Conservation (phyloP, 140 eudicot species). For the Ambrosia hybrid region DNA sequence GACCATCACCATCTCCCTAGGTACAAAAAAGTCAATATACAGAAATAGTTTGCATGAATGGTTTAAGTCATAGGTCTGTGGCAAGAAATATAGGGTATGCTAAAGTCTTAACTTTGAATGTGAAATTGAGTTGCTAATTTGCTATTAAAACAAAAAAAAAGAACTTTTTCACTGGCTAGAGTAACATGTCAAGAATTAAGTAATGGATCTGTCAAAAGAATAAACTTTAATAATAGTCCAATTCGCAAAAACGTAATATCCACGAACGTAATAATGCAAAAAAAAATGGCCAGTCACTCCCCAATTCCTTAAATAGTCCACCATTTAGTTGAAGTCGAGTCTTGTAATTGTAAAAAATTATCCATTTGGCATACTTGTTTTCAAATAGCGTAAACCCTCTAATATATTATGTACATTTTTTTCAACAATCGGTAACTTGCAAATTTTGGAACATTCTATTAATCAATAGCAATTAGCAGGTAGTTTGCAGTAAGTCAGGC, state of each 20-base stretch:
- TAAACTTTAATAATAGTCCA: background rate
- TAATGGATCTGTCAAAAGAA: too few species aligned
- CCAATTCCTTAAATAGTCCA: background rate
- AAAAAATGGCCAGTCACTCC: too few species aligned
- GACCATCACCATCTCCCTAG: conserved; percentile 59
- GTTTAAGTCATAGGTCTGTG: background rate
- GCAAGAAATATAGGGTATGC: background rate
- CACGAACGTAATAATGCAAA: too few species aligned
- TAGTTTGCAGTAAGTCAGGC: conserved; percentile 9
- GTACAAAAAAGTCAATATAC: conserved; percentile 24
- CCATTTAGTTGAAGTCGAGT: background rate
- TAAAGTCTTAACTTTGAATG: too few species aligned
- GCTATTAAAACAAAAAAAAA: too few species aligned
- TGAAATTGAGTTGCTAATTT: too few species aligned
- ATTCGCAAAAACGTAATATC: background rate
- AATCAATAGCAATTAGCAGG: conserved; percentile 8
- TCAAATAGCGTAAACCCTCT: background rate
- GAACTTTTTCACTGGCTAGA: too few species aligned
- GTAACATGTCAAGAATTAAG: too few species aligned
- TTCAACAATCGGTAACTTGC: background rate
- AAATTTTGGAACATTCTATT: conserved; percentile 6
- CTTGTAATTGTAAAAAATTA: background rate
- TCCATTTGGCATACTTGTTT: background rate
- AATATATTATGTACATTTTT: background rate
- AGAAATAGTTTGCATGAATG: background rate